Percentiles rank a stretch among this genome's conserved stretches.
phyloP scores from a whole-genome alignment of 176 grass and related monocot genomes.

The Musa acuminata region DNA sequence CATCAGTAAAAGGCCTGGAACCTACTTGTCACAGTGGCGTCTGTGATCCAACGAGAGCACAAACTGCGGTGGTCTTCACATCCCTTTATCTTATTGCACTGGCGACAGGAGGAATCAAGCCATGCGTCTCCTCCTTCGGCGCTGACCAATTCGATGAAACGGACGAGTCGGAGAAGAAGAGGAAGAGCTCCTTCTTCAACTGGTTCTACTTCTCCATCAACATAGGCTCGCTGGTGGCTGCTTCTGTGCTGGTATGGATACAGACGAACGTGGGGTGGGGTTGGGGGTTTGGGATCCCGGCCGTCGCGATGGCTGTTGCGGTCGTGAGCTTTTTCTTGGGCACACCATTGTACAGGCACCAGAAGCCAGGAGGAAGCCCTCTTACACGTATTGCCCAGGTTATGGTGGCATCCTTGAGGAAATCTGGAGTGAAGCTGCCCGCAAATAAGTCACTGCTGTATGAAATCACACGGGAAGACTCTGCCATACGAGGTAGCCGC shows the following conservation, averaged over 20 bases:
- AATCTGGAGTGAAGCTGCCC: not conserved
- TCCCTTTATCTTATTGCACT: slow-evolving; percentile 3
- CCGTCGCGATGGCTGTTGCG: not conserved
- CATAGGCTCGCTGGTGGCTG: slow-evolving; percentile 5
- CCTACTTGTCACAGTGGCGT: not conserved
- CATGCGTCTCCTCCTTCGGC: slow-evolving; percentile 12
- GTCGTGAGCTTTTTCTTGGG: slow-evolving; percentile 13
- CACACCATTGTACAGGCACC: slow-evolving; percentile 10
- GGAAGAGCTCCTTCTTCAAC: slow-evolving; percentile 17
- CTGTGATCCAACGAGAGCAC: not conserved
- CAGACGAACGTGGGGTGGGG: slow-evolving; percentile 16
- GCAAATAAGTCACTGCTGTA: not conserved
- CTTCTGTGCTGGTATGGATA: slow-evolving; percentile 9
- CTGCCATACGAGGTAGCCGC: slow-evolving; percentile 1
- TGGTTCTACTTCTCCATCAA: slow-evolving; percentile 19
- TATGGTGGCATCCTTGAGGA: slow-evolving; percentile 5
- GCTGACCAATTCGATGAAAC: slow-evolving; percentile 10
- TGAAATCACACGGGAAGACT: not conserved
- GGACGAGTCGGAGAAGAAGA: slow-evolving; percentile 10
- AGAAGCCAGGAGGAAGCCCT: slow-evolving; percentile 12
- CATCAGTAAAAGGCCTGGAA: slow-evolving; percentile 1
- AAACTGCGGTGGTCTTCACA: not conserved
- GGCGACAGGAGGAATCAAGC: slow-evolving; percentile 11
- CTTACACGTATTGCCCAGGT: not conserved
- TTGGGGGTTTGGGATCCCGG: slow-evolving; percentile 12